phyloP scores from a whole-genome alignment of 2,329 filamentous ascomycete genomes.

The Aspergillus eucalypticola region DNA sequence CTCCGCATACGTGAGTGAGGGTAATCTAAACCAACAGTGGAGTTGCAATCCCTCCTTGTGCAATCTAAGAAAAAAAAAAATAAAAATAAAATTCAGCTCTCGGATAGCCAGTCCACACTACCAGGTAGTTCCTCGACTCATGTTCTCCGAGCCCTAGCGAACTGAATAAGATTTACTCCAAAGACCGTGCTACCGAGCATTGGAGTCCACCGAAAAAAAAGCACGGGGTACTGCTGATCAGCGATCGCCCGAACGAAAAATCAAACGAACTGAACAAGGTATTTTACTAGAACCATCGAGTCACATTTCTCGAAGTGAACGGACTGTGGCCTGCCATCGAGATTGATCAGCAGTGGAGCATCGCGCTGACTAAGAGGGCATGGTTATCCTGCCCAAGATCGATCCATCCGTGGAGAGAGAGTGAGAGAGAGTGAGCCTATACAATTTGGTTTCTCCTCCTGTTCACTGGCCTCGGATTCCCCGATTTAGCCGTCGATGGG shows the following conservation, averaged over 20 bases:
- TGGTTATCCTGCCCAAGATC: not conserved
- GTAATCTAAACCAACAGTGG: not conserved
- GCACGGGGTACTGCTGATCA: constrained; percentile 10
- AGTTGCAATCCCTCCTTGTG: not conserved
- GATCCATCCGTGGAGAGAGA: not conserved
- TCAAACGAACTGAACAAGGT: not conserved
- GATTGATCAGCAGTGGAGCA: constrained; percentile 1
- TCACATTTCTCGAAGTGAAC: not conserved
- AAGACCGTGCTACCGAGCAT: constrained; percentile 5
- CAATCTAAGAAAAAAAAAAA: not conserved
- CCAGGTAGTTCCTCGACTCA: not conserved
- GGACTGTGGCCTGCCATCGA: not conserved
- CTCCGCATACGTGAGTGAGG: not conserved
- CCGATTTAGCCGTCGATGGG: not conserved
- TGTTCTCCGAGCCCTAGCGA: not conserved
- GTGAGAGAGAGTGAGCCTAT: not conserved
- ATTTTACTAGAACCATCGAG: not conserved
- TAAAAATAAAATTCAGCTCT: not conserved
- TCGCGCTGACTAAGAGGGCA: not conserved
- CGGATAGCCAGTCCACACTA: not conserved
- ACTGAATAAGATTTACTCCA: not conserved
- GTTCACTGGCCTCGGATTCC: not conserved
- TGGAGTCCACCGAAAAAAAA: not conserved
- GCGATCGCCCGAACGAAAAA: not conserved
- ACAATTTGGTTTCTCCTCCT: not conserved